Base-by-base conservation (phyloP, 176 grass and related monocot species). In the bread wheat (Triticum aestivum) region DNA sequence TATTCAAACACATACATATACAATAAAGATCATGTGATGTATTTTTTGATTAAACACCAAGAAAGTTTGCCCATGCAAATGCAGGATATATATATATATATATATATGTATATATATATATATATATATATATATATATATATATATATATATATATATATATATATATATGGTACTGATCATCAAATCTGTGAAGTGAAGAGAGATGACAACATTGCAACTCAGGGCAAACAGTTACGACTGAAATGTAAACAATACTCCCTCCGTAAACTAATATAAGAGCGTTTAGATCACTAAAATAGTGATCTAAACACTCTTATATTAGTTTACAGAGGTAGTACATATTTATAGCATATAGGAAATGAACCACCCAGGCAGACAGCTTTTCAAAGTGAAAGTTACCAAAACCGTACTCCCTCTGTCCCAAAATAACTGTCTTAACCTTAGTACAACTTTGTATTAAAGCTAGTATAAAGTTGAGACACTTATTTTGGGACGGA, bases 281-380 rank as follows among this genome's bases (percentile, higher is more conserved):
- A 24, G 23, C 23, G 23, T 24, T 24, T 24, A 24, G 23, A 24
- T 24, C 23, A 24, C 23, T 24, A 24, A 24, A 24, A 24, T 24
- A 24, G 23, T 24, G 23, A 24, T 24, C 23, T 24, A 24, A 24
- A 24, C 23, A 24, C 23, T 24, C 23, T 24, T 24, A 24, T 24
- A 24, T 24, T 24, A 24, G 23, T 24, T 24, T 24, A 24, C 23
- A 24, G 23, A 24, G 23, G 23, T 0, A 24, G 23, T 24, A 61
- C 32, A 30, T 52, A 79, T 44, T 84, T 18, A 80, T 39, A 11
- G 41, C 10, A 44, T 44, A 33, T 32, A 56, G 11, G 32, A 56
- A 54, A 84, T 65, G 75, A 85, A 61, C 82, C 61, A 89, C 59
- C 62, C 26, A 65, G 8, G 77, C 61, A 89, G 44, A 49, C 26